A percentile compares a stretch with the other conserved stretches of the same genome.
phyloP scores from a whole-genome alignment of 768 basidiomycete species.

The Lactarius sanguifluus region DNA sequence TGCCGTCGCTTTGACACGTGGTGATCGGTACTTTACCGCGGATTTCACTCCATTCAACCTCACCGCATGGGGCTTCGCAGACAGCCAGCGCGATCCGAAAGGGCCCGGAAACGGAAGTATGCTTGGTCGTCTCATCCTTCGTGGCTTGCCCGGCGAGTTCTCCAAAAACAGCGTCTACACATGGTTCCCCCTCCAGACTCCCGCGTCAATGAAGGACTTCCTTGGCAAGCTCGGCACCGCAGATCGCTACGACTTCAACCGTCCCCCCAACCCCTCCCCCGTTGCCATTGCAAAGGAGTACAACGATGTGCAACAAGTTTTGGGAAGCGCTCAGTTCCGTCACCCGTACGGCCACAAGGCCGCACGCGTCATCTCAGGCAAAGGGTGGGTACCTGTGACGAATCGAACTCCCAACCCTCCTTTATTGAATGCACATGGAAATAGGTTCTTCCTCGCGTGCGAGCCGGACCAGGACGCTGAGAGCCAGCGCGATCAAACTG shows the following conservation, averaged over 20 bases:
- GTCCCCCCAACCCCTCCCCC: constrained; percentile 42
- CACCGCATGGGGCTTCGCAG: constrained; percentile 82
- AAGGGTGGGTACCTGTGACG: constrained; percentile 47
- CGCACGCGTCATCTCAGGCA: constrained; percentile 52
- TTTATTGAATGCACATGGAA: background rate
- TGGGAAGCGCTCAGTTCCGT: constrained; percentile 50
- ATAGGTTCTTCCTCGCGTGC: constrained; percentile 64
- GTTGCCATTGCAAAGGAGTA: constrained; percentile 46
- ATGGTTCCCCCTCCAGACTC: constrained; percentile 89
- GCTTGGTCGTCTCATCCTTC: constrained; percentile 70
- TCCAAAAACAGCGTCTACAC: constrained; percentile 70
- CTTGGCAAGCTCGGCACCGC: constrained; percentile 55
- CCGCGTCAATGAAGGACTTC: constrained; percentile 60
- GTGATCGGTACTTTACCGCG: constrained; percentile 78
- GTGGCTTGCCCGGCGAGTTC: constrained; percentile 70
- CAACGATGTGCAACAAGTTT: constrained; percentile 51
- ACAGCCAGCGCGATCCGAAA: constrained; percentile 71
- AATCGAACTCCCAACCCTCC: background rate
- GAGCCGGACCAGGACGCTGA: constrained; percentile 37
- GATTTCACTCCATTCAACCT: constrained; percentile 81
- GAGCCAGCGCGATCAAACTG: constrained; percentile 46
- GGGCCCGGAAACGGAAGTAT: constrained; percentile 77
- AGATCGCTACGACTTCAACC: constrained; percentile 54
- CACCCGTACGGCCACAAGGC: constrained; percentile 52
- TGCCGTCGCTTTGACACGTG: constrained; percentile 82